These are phyloP conservation scores for Galeopsis tetrahit DNA, from an alignment of 257 asterid species.

Conservation along the genomic window DNA sequence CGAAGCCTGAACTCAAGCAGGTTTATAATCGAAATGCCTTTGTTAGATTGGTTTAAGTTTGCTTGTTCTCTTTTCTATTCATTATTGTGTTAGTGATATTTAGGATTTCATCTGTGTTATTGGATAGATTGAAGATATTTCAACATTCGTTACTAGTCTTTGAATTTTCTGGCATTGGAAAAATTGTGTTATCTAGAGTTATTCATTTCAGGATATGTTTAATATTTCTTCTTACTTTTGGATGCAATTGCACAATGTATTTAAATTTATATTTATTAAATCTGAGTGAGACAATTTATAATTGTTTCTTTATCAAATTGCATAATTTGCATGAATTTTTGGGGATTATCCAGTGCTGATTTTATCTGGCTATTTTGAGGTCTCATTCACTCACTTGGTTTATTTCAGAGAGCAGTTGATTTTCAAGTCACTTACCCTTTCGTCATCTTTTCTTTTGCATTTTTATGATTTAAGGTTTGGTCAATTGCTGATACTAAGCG, in stretches of 20 bases:
- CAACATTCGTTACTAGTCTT: slow-evolving; percentile 10
- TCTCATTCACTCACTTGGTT: background rate
- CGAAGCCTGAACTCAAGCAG: slow-evolving; percentile 82
- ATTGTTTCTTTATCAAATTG: background rate
- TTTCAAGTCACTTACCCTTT: background rate
- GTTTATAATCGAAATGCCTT: slow-evolving; percentile 33
- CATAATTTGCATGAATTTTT: background rate
- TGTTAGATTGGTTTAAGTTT: background rate
- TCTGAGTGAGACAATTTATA: background rate
- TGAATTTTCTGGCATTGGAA: background rate
- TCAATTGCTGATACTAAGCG: slow-evolving; percentile 86
- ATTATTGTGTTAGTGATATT: background rate
- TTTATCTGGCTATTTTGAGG: slow-evolving; percentile 2
- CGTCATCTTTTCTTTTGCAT: slow-evolving; percentile 3
- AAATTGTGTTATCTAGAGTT: background rate
- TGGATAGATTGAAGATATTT: slow-evolving; percentile 18
- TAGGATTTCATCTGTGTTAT: background rate
- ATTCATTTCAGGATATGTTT: background rate
- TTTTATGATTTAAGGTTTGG: slow-evolving; percentile 73
- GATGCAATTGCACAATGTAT: background rate
- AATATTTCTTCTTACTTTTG: background rate
- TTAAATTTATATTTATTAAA: background rate
- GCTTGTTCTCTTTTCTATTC: background rate
- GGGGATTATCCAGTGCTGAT: slow-evolving; percentile 15
- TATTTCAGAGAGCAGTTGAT: slow-evolving; percentile 6